phyloP scores from a whole-genome alignment of 495 filamentous ascomycete species.

The Staphylotrichum tortipilum region DNA sequence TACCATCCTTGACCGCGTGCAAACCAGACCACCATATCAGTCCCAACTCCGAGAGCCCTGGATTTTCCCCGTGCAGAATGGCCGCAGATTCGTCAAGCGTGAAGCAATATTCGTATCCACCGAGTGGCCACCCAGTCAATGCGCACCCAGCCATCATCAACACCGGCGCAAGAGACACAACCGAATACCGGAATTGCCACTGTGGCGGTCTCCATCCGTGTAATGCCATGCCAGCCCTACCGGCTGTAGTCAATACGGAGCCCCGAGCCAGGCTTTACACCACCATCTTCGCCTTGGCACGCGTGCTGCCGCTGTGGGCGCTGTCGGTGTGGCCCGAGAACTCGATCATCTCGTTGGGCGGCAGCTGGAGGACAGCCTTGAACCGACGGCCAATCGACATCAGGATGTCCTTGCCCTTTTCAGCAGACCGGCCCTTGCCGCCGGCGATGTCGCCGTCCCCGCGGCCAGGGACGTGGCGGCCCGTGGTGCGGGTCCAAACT shows the following conservation, averaged over 20 bases:
- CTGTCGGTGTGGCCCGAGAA: conserved; percentile 95
- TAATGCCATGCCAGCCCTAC: no score
- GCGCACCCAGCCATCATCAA: not conserved
- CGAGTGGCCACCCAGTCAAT: not conserved
- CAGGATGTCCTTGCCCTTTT: conserved; percentile 77
- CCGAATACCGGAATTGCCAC: no score
- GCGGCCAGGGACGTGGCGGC: conserved; percentile 67
- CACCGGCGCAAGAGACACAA: no score
- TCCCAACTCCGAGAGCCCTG: not conserved
- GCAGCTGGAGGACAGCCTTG: conserved; percentile 79
- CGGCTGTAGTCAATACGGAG: no score
- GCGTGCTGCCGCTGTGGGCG: conserved; percentile 83
- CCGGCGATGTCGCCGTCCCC: conserved; percentile 60
- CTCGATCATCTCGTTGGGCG: conserved; percentile 67
- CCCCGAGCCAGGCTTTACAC: conserved; percentile 48
- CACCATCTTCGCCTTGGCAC: conserved; percentile 88
- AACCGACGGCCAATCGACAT: conserved; percentile 77
- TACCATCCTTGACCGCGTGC: not conserved
- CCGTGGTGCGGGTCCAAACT: conserved; percentile 83
- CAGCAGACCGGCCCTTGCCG: conserved; percentile 58
- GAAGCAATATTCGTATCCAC: not conserved
- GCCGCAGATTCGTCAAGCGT: not conserved
- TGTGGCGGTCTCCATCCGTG: no score
- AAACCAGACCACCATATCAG: not conserved
- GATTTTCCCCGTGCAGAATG: not conserved